These are phyloP conservation scores for Euphrasia arctica DNA, from an alignment of 305 asterid genomes.

Conservation along the genomic window DNA sequence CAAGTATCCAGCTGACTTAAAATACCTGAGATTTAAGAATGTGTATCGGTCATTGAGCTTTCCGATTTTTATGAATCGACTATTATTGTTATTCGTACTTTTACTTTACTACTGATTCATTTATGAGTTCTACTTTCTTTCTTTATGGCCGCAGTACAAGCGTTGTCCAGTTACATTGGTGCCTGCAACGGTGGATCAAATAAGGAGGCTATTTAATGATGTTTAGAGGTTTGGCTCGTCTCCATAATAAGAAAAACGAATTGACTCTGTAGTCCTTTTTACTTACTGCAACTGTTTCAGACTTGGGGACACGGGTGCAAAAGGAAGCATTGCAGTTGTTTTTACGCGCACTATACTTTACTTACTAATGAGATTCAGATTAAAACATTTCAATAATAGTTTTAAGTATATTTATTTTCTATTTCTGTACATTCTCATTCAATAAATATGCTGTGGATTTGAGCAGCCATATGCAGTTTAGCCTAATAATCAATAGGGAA, in stretches of 20 bases:
- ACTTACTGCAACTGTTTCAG: not conserved
- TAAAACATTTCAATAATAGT: no score
- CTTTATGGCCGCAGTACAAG: constrained; percentile 60
- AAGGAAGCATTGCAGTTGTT: not conserved
- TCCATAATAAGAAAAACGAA: no score
- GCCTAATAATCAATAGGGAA: no score
- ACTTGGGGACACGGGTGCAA: constrained; percentile 9
- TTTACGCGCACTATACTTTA: no score
- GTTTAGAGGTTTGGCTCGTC: constrained; percentile 27
- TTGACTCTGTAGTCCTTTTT: not conserved
- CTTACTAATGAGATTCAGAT: no score
- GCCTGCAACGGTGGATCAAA: constrained; percentile 88
- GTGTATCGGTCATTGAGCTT: constrained; percentile 6
- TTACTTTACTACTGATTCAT: not conserved
- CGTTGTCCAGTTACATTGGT: constrained; percentile 87
- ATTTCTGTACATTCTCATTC: no score
- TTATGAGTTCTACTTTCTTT: not conserved
- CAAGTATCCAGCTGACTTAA: not conserved
- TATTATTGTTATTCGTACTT: not conserved
- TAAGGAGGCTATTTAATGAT: constrained; percentile 91
- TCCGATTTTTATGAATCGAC: not conserved
- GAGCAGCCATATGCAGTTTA: no score
- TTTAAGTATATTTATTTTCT: no score
- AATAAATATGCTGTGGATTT: no score
- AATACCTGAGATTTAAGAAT: not conserved